These are phyloP conservation scores for Chimonanthus salicifolius DNA, from an alignment of 164 flowering plant genomes.

Conservation along the genomic window DNA sequence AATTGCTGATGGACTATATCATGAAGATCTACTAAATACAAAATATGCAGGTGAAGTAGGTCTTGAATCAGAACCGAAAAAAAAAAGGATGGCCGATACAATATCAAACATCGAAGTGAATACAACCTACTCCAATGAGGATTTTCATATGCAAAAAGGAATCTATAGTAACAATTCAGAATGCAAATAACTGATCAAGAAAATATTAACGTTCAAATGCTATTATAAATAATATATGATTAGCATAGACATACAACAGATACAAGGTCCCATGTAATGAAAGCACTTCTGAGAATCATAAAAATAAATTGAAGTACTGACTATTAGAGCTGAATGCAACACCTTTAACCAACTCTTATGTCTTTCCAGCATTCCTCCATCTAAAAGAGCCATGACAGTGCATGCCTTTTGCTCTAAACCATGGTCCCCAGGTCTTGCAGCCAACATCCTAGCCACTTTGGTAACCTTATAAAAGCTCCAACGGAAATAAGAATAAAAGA, in stretches of 20 bases:
- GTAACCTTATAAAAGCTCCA: conserved; percentile 45
- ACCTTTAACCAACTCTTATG: conserved; percentile 95
- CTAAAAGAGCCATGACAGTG: conserved; percentile 82
- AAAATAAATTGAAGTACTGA: neutral
- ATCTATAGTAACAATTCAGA: too few species aligned
- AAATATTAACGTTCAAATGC: neutral
- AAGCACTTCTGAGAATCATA: neutral
- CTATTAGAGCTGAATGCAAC: neutral
- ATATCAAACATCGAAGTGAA: too few species aligned
- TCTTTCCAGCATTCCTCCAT: conserved; percentile 85
- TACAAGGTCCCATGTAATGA: neutral
- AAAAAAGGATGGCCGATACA: too few species aligned
- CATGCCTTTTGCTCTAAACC: conserved; percentile 42
- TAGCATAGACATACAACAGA: neutral
- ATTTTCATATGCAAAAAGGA: too few species aligned
- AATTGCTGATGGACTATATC: too few species aligned
- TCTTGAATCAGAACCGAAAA: too few species aligned
- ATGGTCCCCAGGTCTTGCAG: conserved; percentile 44
- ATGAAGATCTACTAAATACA: too few species aligned
- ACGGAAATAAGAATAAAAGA: conserved; percentile 2
- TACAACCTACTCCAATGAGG: too few species aligned
- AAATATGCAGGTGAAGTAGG: too few species aligned
- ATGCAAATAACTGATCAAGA: too few species aligned
- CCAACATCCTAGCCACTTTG: conserved; percentile 80
- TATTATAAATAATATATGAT: too few species aligned